Base-by-base conservation (phyloP, 1,284 basidiomycete species). In the Tilletia setariae region DNA sequence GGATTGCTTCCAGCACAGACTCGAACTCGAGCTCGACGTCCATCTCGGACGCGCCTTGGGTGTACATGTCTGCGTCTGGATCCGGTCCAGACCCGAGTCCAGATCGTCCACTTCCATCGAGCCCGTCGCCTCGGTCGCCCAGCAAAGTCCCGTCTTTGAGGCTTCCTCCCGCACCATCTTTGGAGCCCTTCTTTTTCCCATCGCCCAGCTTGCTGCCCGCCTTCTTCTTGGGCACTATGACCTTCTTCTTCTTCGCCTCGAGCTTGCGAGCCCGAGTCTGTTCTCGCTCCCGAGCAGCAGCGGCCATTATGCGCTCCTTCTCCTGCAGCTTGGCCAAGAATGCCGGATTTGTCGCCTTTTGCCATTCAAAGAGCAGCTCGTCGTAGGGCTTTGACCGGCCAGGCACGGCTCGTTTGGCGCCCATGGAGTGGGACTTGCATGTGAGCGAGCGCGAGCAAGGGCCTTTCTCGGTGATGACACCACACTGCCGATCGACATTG, bases 371-470 rank as follows among this genome's bases (percentile, higher is more conserved):
- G 43, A 81, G 69, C 11, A 98, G 87, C 67, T 90, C 90, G 79
- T 98, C 94, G 83, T 94, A 98, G 1, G 85, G 84, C 63, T 90
- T 88, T 0, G 91, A 91, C 9, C 96, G 91, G 35, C 93, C 93
- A 74, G 88, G 87, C 0, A 98, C 94, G 7, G 91, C 88, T 23
- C 96, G 90, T 83, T 98, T 98, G 30, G 93, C 92, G 40, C 93
- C 93, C 91, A 98, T 96, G 1, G 92, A 91, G 82, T 98, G 95
- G 2, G 95, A 94, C 84, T 98, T 98, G 86, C 95, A 98, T 0
- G 95, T 98, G 44, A 98, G 87, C 15, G 93, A 94, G 49, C 95
- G 91, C n/a, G 93, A 93, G 83, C 95, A 98, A 0, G 92, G 93
- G 59, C 88, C 88, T 82, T 97, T 97, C 85, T 97, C 94, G 84